Evolutionary conservation across 2,329 filamentous ascomycete genomes (phyloP), one percentile per base, ranked within the genome.

Genomic region (Fusarium irregulare): DNA sequence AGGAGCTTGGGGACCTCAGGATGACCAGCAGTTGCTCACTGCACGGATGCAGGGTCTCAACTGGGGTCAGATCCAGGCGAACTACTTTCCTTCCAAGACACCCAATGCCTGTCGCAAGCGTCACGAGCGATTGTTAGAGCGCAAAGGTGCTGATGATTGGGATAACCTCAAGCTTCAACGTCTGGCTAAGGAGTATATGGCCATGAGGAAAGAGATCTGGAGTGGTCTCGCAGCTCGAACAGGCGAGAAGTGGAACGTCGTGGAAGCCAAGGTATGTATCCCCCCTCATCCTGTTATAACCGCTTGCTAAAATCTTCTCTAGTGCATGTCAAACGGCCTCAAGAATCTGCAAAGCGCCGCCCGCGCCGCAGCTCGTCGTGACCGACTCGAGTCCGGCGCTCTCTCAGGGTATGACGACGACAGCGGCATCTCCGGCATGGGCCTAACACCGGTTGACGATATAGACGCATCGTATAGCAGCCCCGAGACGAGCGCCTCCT

Each of bases 31-130:
- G 40, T 87, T 97, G 45, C 84, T 95, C 67, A 82, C 84, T 45
- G 92, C 93, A 18, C 88, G 93, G 56, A 88, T 91, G 49, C 88
- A 90, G 75, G 92, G 92, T 25, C 86, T 94, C 78, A 95, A 94
- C 80, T 97, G 93, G 93, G 87, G 88, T 56, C 91, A 93, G 74
- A 96, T 97, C 76, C 90, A 93, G 74, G 85, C 85, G 66, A 88
- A 86, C 66, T 89, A 93, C 80, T 97, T 97, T 78, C 91, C 91
- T 2, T 85, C 81, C 78, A 97, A 97, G 83, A 89, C 88, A 11
- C 83, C 91, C 62, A 96, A 96, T 78, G 94, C 94, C 20, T 97
- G 93, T 81, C 92, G 93, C 70, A 97, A 97, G 82, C 89, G 93
- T 58, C 93, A 97, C 75, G 93, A 97, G 81, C 87, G 93, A 42